Conservation (phyloP, 305 asterid genomes). For the Fraxinus velutina region DNA sequence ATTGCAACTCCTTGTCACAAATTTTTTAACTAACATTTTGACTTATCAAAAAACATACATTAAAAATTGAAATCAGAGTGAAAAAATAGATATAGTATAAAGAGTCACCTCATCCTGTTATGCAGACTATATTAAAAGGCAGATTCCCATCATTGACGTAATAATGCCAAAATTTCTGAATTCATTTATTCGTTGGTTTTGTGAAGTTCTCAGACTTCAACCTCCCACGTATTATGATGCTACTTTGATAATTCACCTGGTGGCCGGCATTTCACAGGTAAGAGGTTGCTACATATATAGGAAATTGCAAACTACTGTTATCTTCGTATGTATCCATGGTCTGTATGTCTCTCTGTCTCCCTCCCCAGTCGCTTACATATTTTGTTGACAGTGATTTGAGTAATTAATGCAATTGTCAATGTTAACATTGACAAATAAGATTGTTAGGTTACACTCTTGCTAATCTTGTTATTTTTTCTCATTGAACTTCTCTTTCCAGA, state of each 20-base stretch:
- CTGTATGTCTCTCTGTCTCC: neutral
- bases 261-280: neutral
- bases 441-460: neutral
- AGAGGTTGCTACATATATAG: neutral
- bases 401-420: neutral
- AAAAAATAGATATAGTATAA: neutral
- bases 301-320: neutral
- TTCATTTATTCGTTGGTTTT: neutral
- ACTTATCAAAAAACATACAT: neutral
- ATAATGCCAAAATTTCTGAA: neutral
- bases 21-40: neutral
- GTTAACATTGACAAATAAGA: neutral
- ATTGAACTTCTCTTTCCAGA: neutral
- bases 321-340: neutral
- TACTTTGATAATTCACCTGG: neutral
- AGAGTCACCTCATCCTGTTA: neutral
- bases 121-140: neutral
- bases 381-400: neutral
- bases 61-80: neutral
- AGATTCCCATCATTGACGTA: neutral
- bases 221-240: neutral
- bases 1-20: neutral
- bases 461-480: neutral
- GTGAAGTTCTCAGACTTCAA: neutral
- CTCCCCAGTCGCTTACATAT: neutral